phyloP scores from a whole-genome alignment of 306 rosid genomes.

The Medicago arabica region DNA sequence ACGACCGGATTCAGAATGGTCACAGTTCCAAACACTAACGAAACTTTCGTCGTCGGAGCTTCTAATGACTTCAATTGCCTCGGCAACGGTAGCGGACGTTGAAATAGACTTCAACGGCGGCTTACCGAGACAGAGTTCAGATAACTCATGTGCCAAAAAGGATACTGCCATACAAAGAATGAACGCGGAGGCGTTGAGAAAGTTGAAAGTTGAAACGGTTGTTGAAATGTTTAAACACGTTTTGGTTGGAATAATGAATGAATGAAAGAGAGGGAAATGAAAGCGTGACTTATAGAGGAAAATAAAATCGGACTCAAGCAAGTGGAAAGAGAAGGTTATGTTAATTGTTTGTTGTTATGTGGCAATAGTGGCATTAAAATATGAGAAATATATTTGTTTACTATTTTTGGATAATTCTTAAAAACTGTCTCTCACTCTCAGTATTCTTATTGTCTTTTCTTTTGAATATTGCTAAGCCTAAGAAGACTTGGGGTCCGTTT shows the following conservation, averaged over 20 bases:
- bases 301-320: not conserved
- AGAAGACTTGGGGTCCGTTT: no score
- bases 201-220: not conserved
- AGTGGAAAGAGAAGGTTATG: no score
- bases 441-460: no score
- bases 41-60: conserved; percentile 64
- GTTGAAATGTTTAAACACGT: not conserved
- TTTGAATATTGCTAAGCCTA: no score
- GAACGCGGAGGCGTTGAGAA: not conserved
- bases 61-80: conserved; percentile 67
- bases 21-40: conserved; percentile 82
- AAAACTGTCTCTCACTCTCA: no score
- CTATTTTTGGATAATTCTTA: no score
- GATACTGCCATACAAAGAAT: conserved; percentile 91
- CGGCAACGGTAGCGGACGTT: conserved; percentile 66
- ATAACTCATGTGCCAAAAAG: conserved; percentile 73
- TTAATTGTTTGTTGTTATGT: no score
- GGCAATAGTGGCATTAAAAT: no score
- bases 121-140: conserved; percentile 98
- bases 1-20: conserved; percentile 26
- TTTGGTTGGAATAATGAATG: not conserved
- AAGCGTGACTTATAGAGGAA: not conserved
- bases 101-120: conserved; percentile 83
- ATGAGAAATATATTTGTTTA: no score
- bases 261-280: not conserved